A percentile compares a stretch with the other conserved stretches of the same genome.
These are phyloP conservation scores for Fomitopsis serialis DNA, from an alignment of 768 basidiomycete species.

Conservation along the genomic window DNA sequence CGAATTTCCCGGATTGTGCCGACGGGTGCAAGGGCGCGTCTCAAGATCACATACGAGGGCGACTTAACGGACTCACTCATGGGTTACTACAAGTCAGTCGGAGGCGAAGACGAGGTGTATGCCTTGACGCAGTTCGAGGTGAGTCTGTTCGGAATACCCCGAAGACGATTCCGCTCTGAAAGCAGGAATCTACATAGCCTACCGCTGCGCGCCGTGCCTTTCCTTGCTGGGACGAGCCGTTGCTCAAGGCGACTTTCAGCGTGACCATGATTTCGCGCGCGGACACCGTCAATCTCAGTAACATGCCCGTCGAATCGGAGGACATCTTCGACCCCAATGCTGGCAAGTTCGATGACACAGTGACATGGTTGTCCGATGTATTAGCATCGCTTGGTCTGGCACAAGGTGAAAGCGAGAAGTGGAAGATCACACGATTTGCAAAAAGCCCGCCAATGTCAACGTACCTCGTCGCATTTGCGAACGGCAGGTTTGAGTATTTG, in stretches of 20 bases:
- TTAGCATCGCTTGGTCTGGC: constrained; percentile 35
- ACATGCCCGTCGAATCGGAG: constrained; percentile 76
- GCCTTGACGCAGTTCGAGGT: constrained; percentile 89
- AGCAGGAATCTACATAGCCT: constrained; percentile 53
- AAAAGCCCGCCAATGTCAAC: constrained; percentile 84
- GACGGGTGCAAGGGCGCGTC: constrained; percentile 60
- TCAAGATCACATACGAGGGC: constrained; percentile 65
- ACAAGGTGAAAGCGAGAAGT: constrained; percentile 35
- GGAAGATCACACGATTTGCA: constrained; percentile 82
- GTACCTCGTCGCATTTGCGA: constrained; percentile 86
- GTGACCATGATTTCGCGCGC: constrained; percentile 76
- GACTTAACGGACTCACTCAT: constrained; percentile 68
- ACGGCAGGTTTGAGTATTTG: constrained; percentile 69
- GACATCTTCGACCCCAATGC: constrained; percentile 31
- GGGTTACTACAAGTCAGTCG: constrained; percentile 72
- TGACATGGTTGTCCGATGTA: constrained; percentile 22
- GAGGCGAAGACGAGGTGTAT: constrained; percentile 59
- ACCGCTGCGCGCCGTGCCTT: constrained; percentile 81
- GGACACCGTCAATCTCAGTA: constrained; percentile 75
- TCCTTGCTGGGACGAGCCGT: constrained; percentile 93
- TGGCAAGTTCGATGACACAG: background rate
- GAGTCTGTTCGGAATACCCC: background rate
- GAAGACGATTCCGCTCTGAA: background rate
- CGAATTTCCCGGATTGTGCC: constrained; percentile 55
- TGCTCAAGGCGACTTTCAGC: constrained; percentile 78